Conservation (phyloP, 2,329 filamentous ascomycete genomes). For the Dactylonectria estremocensis region DNA sequence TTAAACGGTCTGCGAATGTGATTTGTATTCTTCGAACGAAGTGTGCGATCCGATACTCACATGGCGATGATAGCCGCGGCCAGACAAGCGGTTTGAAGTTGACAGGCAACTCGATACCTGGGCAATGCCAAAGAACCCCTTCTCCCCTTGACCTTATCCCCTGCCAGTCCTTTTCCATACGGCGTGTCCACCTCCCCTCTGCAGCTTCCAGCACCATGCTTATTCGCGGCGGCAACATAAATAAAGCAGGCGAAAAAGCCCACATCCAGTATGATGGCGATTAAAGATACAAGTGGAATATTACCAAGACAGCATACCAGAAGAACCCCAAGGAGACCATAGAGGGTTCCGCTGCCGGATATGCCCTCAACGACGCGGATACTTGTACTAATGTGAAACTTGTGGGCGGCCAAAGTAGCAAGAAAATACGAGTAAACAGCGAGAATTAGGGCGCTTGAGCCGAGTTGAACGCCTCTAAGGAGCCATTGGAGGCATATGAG, state of each 20-base stretch:
- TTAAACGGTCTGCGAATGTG: too few relatives aligned
- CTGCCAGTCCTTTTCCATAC: slow-evolving; percentile 74
- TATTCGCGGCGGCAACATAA: slow-evolving; percentile 82
- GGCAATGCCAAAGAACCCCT: slow-evolving; percentile 64
- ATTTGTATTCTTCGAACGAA: background rate
- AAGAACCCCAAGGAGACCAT: slow-evolving; percentile 78
- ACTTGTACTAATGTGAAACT: slow-evolving; percentile 73
- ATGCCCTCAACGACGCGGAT: slow-evolving; percentile 83
- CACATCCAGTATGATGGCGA: slow-evolving; percentile 82
- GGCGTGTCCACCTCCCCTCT: slow-evolving; percentile 71
- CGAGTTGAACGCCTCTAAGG: slow-evolving; percentile 80
- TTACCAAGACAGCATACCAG: slow-evolving; percentile 85
- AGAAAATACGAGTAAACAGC: slow-evolving; percentile 89
- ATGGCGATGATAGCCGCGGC: slow-evolving; percentile 83
- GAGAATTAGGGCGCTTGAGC: slow-evolving; percentile 79
- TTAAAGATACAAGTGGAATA: slow-evolving; percentile 76
- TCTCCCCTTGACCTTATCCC: slow-evolving; percentile 60
- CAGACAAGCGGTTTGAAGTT: slow-evolving; percentile 81
- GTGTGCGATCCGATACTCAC: slow-evolving; percentile 54
- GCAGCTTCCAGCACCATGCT: slow-evolving; percentile 77
- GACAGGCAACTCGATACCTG: slow-evolving; percentile 71
- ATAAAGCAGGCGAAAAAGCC: slow-evolving; percentile 83
- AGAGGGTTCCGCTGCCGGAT: slow-evolving; percentile 79
- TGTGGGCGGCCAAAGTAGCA: slow-evolving; percentile 75
- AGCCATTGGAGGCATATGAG: slow-evolving; percentile 79